phyloP scores from a whole-genome alignment of 2,329 filamentous ascomycete genomes.

The Talaromyces verruculosus region DNA sequence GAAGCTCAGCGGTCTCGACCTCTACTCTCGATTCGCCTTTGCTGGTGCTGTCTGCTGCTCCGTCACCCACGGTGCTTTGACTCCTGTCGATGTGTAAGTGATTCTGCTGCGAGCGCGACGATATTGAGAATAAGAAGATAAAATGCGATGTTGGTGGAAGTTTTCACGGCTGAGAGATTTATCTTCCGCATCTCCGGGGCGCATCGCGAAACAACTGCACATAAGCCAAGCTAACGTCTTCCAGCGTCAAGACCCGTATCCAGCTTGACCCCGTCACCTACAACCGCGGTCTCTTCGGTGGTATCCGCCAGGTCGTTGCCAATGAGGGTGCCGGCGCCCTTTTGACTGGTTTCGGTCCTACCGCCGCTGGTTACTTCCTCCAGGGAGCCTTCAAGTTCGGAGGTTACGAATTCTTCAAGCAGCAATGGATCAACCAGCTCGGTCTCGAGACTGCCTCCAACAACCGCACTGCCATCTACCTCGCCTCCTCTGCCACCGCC shows the following conservation, averaged over 20 bases:
- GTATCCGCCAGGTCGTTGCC: conserved; percentile 80
- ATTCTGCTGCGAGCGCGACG: neutral
- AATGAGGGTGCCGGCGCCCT: conserved; percentile 85
- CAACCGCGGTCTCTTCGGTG: conserved; percentile 83
- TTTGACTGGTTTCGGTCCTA: conserved; percentile 81
- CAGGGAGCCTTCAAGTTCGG: conserved; percentile 93
- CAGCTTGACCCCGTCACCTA: conserved; percentile 88
- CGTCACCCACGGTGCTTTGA: conserved; percentile 93
- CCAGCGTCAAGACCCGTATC: conserved; percentile 91
- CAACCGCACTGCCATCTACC: conserved; percentile 80
- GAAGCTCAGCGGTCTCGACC: conserved; percentile 63
- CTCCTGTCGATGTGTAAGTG: conserved; percentile 97
- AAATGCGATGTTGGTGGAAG: neutral
- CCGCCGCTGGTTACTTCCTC: conserved; percentile 87
- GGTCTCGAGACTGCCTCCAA: conserved; percentile 74
- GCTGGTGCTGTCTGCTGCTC: conserved; percentile 98
- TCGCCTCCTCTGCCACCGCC: conserved; percentile 61
- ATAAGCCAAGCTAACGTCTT: conserved; percentile 31
- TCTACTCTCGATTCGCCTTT: conserved; percentile 96
- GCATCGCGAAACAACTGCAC: neutral
- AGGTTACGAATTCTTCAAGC: conserved; percentile 96
- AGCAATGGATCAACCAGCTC: conserved; percentile 77
- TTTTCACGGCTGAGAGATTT: neutral
- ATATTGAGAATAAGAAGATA: neutral
- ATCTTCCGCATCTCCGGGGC: neutral